These are phyloP conservation scores for Debaryomyces udenii DNA, from an alignment of 1,139 yeast genomes.

Conservation along the genomic window DNA sequence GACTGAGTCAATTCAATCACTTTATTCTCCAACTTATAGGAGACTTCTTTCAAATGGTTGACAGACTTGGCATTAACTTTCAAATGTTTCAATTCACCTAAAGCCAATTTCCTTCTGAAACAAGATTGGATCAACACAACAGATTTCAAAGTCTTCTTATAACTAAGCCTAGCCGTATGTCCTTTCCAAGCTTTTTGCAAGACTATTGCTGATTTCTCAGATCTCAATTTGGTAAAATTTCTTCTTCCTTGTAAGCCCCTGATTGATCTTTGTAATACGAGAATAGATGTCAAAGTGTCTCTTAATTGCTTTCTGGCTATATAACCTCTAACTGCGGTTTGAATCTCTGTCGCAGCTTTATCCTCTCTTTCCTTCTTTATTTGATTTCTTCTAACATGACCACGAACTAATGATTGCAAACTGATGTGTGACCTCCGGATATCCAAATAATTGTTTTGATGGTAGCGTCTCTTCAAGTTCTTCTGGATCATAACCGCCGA, in stretches of 20 bases:
- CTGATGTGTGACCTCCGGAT: conserved; percentile 56
- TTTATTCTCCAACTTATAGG: conserved; percentile 91
- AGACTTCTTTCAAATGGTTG: conserved; percentile 85
- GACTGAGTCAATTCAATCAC: conserved; percentile 92
- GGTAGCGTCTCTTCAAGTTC: conserved; percentile 68
- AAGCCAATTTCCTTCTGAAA: conserved; percentile 77
- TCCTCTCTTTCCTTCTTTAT: conserved; percentile 61
- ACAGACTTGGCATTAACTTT: conserved; percentile 89
- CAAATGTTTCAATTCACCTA: conserved; percentile 60
- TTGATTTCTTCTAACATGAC: conserved; percentile 59
- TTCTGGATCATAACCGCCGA: conserved; percentile 89
- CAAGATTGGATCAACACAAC: conserved; percentile 76
- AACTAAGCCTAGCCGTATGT: conserved; percentile 49
- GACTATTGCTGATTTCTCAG: conserved; percentile 63
- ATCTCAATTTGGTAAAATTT: conserved; percentile 48
- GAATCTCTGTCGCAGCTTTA: conserved; percentile 71
- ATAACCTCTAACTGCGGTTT: conserved; percentile 72
- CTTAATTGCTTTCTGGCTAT: conserved; percentile 52
- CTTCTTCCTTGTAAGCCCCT: conserved; percentile 69
- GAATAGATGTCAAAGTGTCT: conserved; percentile 51
- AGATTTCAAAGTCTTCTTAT: conserved; percentile 46
- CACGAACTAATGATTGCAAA: conserved; percentile 68
- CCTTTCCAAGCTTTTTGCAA: conserved; percentile 76
- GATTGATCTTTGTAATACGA: conserved; percentile 65
- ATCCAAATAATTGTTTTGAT: conserved; percentile 62